Evolutionary conservation across 768 basidiomycete genomes (phyloP).

Genomic region (Suillus americanus): DNA sequence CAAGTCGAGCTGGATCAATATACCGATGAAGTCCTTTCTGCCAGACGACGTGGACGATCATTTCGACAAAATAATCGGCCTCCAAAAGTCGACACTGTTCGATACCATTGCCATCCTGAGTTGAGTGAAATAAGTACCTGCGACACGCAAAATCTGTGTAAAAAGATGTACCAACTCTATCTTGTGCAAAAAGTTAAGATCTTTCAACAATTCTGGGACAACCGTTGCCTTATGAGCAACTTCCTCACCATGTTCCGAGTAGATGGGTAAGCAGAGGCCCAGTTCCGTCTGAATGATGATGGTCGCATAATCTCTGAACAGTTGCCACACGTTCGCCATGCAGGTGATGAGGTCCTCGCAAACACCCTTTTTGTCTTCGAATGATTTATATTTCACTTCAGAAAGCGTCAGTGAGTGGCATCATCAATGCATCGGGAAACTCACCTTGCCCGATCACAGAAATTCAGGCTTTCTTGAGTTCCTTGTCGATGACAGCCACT

Average conservation of each 20-base stretch:
- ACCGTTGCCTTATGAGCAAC: not conserved
- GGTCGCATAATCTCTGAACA: too few relatives aligned
- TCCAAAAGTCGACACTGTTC: not conserved
- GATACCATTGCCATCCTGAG: not conserved
- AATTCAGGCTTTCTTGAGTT: too few relatives aligned
- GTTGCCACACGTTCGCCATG: too few relatives aligned
- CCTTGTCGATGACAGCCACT: too few relatives aligned
- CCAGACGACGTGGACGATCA: not conserved
- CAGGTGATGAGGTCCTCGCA: too few relatives aligned
- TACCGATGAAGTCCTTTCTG: not conserved
- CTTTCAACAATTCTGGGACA: not conserved
- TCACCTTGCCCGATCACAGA: too few relatives aligned
- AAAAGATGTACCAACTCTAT: not conserved
- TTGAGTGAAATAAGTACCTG: not conserved
- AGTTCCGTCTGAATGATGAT: too few relatives aligned
- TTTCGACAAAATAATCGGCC: not conserved
- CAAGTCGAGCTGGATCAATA: not conserved
- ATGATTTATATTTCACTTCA: too few relatives aligned
- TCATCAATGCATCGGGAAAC: too few relatives aligned
- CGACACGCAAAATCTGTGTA: not conserved
- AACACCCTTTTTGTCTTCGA: too few relatives aligned
- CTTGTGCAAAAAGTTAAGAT: not conserved
- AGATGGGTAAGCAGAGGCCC: not conserved
- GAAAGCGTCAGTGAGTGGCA: too few relatives aligned
- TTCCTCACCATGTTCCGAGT: not conserved